A percentile compares a stretch with the other conserved stretches of the same genome.
Conservation (phyloP, 768 basidiomycete species). For the Boletus reticuloceps region DNA sequence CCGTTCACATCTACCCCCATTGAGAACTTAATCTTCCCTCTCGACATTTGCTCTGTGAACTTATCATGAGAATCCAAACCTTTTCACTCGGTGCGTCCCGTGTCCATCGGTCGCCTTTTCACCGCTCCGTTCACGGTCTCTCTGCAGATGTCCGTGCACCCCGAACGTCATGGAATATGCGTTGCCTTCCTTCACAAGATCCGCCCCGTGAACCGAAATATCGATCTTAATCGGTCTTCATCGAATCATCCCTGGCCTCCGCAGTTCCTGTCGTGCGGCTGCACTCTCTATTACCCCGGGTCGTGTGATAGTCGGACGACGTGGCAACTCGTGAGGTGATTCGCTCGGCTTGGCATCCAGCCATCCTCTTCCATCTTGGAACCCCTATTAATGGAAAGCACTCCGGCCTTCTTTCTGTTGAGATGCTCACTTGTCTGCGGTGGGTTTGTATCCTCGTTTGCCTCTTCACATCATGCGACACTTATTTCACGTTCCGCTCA, state of each 20-base stretch:
- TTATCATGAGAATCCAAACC: constrained; percentile 13
- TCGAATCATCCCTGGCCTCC: constrained; percentile 13
- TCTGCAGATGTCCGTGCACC: neutral
- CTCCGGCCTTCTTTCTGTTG: constrained; percentile 4
- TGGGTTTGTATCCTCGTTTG: neutral
- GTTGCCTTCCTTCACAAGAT: constrained; percentile 27
- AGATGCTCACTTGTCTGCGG: constrained; percentile 1
- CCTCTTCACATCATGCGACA: constrained; percentile 10
- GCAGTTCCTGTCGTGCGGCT: constrained; percentile 21
- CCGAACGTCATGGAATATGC: constrained; percentile 16
- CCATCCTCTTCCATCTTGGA: constrained; percentile 1
- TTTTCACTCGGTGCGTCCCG: constrained; percentile 9
- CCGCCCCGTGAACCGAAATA: constrained; percentile 12
- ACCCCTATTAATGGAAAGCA: constrained; percentile 4
- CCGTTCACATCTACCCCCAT: constrained; percentile 14
- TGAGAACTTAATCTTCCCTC: constrained; percentile 14
- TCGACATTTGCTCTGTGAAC: neutral
- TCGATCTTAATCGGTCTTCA: constrained; percentile 16
- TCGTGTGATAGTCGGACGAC: constrained; percentile 21
- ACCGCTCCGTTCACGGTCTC: constrained; percentile 14
- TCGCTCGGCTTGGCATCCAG: constrained; percentile 2
- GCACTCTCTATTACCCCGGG: constrained; percentile 30
- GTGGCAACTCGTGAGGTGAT: constrained; percentile 10
- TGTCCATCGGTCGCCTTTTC: constrained; percentile 9
- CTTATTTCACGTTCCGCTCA: neutral